Conservation (phyloP, 768 basidiomycete species). For the Collybia mongolica region DNA sequence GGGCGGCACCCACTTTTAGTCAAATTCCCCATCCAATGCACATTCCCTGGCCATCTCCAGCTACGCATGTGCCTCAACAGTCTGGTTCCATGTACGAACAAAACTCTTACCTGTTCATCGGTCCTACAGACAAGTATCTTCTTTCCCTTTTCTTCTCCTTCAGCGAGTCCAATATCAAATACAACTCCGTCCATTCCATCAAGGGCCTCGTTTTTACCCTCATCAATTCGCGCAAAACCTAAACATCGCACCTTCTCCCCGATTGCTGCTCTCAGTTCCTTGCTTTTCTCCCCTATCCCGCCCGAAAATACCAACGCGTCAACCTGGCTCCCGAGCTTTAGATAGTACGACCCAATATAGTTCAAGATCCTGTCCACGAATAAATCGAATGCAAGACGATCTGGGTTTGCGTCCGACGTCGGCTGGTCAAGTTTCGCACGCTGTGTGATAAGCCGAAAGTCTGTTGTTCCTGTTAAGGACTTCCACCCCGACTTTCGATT, state of each 20-base stretch:
- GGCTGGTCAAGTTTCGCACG: conserved; percentile 31
- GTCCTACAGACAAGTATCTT: conserved; percentile 62
- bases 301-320: conserved; percentile 87
- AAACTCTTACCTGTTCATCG: conserved; percentile 53
- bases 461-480: conserved; percentile 74
- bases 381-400: conserved; percentile 71
- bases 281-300: conserved; percentile 81
- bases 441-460: conserved; percentile 70
- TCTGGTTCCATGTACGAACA: background rate
- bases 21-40: conserved; percentile 25
- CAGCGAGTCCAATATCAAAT: conserved; percentile 40
- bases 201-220: conserved; percentile 41
- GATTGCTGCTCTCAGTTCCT: conserved; percentile 58
- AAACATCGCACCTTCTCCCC: conserved; percentile 53
- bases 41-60: conserved; percentile 42
- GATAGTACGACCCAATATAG: conserved; percentile 71
- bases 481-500: conserved; percentile 80
- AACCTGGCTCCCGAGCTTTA: conserved; percentile 65
- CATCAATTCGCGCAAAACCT: conserved; percentile 55
- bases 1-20: background rate
- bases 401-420: conserved; percentile 29
- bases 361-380: conserved; percentile 75
- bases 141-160: conserved; percentile 19
- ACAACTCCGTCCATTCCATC: conserved; percentile 37
- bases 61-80: conserved; percentile 15